These are phyloP conservation scores for Talaromyces islandicus DNA, from an alignment of 2,329 filamentous ascomycete genomes.

Conservation along the genomic window DNA sequence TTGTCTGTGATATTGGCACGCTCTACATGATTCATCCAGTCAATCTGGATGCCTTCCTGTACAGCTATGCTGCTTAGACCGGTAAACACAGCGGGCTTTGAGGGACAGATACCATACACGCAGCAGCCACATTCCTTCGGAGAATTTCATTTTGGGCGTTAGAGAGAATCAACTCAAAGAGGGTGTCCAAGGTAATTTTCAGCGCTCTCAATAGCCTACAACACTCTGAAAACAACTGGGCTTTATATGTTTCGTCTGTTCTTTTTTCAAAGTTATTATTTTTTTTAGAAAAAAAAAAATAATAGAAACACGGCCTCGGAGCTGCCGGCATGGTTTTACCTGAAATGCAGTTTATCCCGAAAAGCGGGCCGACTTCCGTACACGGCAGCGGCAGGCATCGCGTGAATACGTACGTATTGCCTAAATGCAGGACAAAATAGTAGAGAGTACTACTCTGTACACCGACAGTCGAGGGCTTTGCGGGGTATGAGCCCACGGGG, in stretches of 20 bases:
- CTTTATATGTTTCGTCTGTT: neutral
- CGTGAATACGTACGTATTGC: neutral
- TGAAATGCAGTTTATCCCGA: neutral
- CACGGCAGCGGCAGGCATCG: neutral
- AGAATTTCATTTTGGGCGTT: neutral
- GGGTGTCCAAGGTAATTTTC: neutral
- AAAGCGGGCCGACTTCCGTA: neutral
- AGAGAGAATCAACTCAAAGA: neutral
- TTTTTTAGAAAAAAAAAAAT: neutral
- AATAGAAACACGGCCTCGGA: no score
- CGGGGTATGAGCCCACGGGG: neutral
- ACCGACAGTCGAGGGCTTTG: neutral
- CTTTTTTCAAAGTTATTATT: no score
- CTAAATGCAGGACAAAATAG: neutral
- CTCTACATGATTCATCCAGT: conserved; percentile 1
- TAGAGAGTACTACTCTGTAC: no score
- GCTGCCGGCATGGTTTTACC: neutral
- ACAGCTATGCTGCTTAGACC: neutral
- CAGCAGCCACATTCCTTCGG: neutral
- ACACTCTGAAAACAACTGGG: neutral
- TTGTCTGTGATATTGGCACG: conserved; percentile 1
- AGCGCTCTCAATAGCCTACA: neutral
- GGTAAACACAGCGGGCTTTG: neutral
- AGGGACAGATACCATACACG: neutral
- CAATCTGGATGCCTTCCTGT: neutral